phyloP scores from a whole-genome alignment of 768 basidiomycete genomes.

The Hydnum rufescens region DNA sequence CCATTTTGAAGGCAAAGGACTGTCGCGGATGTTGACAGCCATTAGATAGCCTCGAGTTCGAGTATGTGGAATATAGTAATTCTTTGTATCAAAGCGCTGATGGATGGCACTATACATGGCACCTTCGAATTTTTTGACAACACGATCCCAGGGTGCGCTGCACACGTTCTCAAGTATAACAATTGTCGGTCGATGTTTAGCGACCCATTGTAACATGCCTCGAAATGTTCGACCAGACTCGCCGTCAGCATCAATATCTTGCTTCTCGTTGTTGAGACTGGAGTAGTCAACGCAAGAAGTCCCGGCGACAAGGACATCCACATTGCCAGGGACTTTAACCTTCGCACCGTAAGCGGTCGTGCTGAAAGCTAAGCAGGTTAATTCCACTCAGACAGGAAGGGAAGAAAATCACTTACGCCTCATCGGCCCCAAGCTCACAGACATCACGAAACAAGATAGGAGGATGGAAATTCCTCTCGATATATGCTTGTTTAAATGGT shows the following conservation, averaged over 20 bases:
- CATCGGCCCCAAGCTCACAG: constrained; percentile 58
- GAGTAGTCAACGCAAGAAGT: constrained; percentile 97
- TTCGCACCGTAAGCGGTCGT: constrained; percentile 83
- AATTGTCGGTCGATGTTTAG: constrained; percentile 67
- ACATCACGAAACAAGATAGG: constrained; percentile 88
- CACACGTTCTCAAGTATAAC: constrained; percentile 93
- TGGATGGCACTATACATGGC: constrained; percentile 56
- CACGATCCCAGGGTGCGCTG: constrained; percentile 66
- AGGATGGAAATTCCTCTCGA: constrained; percentile 88
- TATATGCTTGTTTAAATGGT: constrained; percentile 94
- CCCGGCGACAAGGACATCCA: constrained; percentile 79
- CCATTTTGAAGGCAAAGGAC: constrained; percentile 51
- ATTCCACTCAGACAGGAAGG: not conserved
- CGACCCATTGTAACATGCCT: constrained; percentile 89
- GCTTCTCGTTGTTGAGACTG: constrained; percentile 83
- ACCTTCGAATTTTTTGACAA: constrained; percentile 54
- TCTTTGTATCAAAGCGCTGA: constrained; percentile 62
- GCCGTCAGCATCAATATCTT: constrained; percentile 72
- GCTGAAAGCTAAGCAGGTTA: constrained; percentile 22
- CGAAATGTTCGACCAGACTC: constrained; percentile 88
- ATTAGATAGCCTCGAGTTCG: constrained; percentile 77
- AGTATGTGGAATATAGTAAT: constrained; percentile 89
- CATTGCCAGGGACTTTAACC: constrained; percentile 71
- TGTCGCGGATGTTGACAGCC: constrained; percentile 33
- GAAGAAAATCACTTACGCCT: constrained; percentile 39